Conservation (phyloP, 768 basidiomycete species). For the Tephrocybe sp. region DNA sequence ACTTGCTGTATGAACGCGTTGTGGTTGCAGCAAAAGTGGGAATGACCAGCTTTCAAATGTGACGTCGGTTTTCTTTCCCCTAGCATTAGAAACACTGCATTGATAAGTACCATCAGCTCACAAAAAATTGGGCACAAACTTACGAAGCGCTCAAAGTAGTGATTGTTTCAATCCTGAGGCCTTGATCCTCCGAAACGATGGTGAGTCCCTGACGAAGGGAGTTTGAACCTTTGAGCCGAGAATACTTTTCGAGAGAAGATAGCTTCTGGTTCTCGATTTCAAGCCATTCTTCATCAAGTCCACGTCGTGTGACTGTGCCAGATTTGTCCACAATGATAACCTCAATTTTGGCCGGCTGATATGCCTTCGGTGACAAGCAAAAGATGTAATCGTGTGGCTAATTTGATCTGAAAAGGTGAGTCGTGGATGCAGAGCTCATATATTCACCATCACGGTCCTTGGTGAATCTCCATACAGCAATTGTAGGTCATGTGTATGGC, state of each 20-base stretch:
- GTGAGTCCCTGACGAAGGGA: too few relatives aligned
- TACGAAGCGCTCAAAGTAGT: not conserved
- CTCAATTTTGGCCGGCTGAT: too few relatives aligned
- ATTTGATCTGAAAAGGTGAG: not conserved
- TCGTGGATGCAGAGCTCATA: not conserved
- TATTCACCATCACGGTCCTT: not conserved
- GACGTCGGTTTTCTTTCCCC: not conserved
- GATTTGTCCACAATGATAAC: too few relatives aligned
- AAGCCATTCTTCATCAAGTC: not conserved
- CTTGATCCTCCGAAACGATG: not conserved
- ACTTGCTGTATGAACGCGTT: not conserved
- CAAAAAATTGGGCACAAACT: not conserved
- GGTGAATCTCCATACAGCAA: constrained; percentile 4
- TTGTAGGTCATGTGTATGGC: not conserved
- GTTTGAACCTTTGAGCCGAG: too few relatives aligned
- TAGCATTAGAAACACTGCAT: not conserved
- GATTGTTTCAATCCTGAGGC: not conserved
- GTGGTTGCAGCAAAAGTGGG: not conserved
- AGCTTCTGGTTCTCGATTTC: not conserved
- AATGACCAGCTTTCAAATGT: not conserved
- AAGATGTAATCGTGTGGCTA: too few relatives aligned
- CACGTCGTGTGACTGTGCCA: not conserved
- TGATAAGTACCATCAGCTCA: too few relatives aligned
- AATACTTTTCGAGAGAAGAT: too few relatives aligned
- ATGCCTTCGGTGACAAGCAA: too few relatives aligned